Evolutionary conservation across 345 rosid species (phyloP), one percentile per base, ranked within the genome.

Genomic region (Populus deltoides): DNA sequence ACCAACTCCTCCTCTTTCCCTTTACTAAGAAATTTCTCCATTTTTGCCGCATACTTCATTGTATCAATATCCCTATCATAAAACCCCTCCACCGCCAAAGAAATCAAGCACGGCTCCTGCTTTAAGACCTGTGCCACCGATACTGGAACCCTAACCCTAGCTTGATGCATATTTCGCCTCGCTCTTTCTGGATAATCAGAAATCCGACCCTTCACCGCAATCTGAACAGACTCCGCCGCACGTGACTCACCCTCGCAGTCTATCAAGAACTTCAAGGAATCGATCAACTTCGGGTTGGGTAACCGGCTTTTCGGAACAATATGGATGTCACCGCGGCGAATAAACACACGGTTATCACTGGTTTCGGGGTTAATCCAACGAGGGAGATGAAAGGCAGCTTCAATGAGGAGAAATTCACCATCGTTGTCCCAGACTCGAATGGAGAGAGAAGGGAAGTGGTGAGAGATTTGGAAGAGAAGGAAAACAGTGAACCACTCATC

Each of bases 401-500:
- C 98, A 62, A 95, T 92, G 24, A 95, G 89, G 61, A 95, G 91
- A 62, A 95, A 95, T 83, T 95, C 96, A 24, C 99, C 97, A 83
- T 95, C 98, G 31, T 89, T 75, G 79, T 93, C 97, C 85, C 87
- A 89, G 11, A 88, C 93, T 31, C 90, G 94, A 74, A 91, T 84
- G 10, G 97, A 88, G n/a, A 88, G 73, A 25, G 84, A 79, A 13
- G 89, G 93, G 79, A 93, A 93, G 47, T 80, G 83, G 73, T 81
- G 83, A 67, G 99, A 93, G 78, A 92, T 83, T 20, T 89, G 89
- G 83, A 88, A 90, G 77, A 95, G 91, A 45, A 95, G 87, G 82
- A 89, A 93, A 22, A 89, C 97, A 57, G 81, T 79, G 87, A 93
- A 93, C 98, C 99, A 93, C 74, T 95, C 97, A 79, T 93, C 97